These are phyloP conservation scores for Penicillium arizonense DNA, from an alignment of 495 filamentous ascomycete genomes.

Conservation along the genomic window DNA sequence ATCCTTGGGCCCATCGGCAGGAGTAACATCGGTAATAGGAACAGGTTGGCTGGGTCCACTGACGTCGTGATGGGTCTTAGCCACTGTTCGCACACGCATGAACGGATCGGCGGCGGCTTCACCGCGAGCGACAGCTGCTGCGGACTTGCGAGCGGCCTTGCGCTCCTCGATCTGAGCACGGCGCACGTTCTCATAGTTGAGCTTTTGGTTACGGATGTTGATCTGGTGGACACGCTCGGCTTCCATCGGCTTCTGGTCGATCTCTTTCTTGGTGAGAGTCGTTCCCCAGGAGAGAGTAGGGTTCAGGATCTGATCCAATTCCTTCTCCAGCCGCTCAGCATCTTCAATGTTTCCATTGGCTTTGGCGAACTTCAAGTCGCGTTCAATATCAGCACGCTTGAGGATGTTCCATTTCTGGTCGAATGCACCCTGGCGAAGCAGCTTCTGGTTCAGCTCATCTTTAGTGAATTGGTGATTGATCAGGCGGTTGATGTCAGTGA, in stretches of 20 bases:
- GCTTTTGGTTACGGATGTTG: slow-evolving; percentile 75
- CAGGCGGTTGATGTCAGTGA: slow-evolving; percentile 76
- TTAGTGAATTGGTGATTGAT: slow-evolving; percentile 77
- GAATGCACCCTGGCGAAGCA: slow-evolving; percentile 63
- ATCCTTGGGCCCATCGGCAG: slow-evolving; percentile 46
- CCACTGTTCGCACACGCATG: slow-evolving; percentile 58
- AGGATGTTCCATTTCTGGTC: slow-evolving; percentile 59
- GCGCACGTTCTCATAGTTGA: slow-evolving; percentile 77
- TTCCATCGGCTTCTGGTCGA: slow-evolving; percentile 46
- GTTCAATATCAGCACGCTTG: slow-evolving; percentile 60
- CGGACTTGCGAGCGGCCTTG: slow-evolving; percentile 56
- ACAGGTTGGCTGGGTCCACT: slow-evolving; percentile 28
- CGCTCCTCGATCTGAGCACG: slow-evolving; percentile 81
- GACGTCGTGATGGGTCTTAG: slow-evolving; percentile 62
- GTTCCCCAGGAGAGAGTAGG: slow-evolving; percentile 70
- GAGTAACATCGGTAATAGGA: slow-evolving; percentile 33
- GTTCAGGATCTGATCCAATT: slow-evolving; percentile 64
- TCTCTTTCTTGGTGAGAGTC: slow-evolving; percentile 45
- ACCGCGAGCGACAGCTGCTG: slow-evolving; percentile 55
- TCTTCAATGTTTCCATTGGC: slow-evolving; percentile 59
- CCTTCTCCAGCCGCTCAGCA: slow-evolving; percentile 58
- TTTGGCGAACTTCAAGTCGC: slow-evolving; percentile 63
- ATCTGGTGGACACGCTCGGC: slow-evolving; percentile 74
- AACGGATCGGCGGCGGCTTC: slow-evolving; percentile 53
- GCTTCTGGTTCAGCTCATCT: slow-evolving; percentile 72